Base-by-base conservation (phyloP, 2,329 filamentous ascomycete genomes). In the Aspergillus sp. region DNA sequence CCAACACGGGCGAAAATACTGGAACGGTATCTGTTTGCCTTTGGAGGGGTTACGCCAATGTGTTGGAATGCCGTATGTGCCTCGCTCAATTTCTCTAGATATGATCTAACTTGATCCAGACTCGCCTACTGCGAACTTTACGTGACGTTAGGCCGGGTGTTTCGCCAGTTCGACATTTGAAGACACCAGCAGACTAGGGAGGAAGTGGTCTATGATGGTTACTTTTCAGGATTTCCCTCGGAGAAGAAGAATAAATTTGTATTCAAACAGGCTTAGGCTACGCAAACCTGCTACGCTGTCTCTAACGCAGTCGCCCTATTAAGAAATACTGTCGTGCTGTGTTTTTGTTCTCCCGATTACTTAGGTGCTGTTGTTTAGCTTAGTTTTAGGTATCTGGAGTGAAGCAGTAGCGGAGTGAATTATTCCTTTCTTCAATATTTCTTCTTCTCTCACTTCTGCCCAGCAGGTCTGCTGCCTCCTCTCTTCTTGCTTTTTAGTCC, bases 51-150 rank as follows among this genome's bases (percentile, higher is more conserved):
- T 66, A 2, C 60, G 72, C 33, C 66, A 69, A 49, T 75, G 72
- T 55, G 60, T 73, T 33, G 73, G 72, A 2, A 75, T 75, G 67
- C 60, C 59, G 62, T 67, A 66, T 39, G 66, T 66, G n/a, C 17
- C 11, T 24, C 35, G 11, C n/a, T 31, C 27, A n/a, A 14, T 4
- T 14, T 52, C 15, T 44, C 27, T 11, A 31, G 3, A 14, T 46
- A 39, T 40, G 14, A 27, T 44, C 33, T 33, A 37, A 27, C 46
- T 15, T 9, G 2, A 6, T 37, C 8, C 45, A 73, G 67, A 49
- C 64, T 74, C 17, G 71, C 73, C 3, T 75, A 73, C 33, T 68
- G 63, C 35, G 72, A 75, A 58, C 57, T 75, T 2, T 75, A 75
- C 41, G 62, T 73, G 14, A 68, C 64, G 12, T 59, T 75, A 4